Evolutionary conservation across 1,284 basidiomycete species (phyloP), one percentile per base, ranked within the genome.

Genomic region (Boletellus deceptivus): DNA sequence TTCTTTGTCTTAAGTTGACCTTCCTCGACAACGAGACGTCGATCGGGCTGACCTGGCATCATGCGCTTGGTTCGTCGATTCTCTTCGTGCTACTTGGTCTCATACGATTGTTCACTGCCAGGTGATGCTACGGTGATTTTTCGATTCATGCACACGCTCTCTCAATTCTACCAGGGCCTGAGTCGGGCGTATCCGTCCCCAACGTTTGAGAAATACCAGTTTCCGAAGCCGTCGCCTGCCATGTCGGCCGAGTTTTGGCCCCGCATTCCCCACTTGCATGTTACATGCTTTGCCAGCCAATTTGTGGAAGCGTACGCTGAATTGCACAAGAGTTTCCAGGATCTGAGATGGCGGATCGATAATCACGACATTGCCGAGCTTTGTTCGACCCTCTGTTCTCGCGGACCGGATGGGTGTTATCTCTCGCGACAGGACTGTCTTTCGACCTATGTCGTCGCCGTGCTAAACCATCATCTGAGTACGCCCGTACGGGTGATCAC

Each of bases 41-140:
- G n/a, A 56, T 72, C 17, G 71, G 68, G n/a, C 50, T 72, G 14
- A 59, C 64, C 8, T 72, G 70, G 70, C 60, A 71, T 47, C 70
- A 72, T 48, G 56, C 42, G 14, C 49, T 61, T 22, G 57, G 54
- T 62, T 41, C 36, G 50, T 53, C 22, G 11, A 9, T 33, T 36
- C 17, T 31, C 16, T 17, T 33, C 25, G 17, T 25, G 14, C 10
- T 4, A 10, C 9, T 29, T 10, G 29, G 4, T 29, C 9, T 3
- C 16, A 16, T 37, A 25, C 62, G 31, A 62, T 43, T 11, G 24
- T 13, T 24, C 14, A n/a, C 9, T 17, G 3, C 9, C 38, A 70
- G 70, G 70, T 10, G 70, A 72, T 36, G 69, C 62, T 4, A 55
- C 58, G 6, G 48, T 55, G 11, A 13, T 13, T 10, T 29, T 29